Base-by-base conservation (phyloP, 371 early-diverging fungal species). In the Apophysomyces trapeziformis region DNA sequence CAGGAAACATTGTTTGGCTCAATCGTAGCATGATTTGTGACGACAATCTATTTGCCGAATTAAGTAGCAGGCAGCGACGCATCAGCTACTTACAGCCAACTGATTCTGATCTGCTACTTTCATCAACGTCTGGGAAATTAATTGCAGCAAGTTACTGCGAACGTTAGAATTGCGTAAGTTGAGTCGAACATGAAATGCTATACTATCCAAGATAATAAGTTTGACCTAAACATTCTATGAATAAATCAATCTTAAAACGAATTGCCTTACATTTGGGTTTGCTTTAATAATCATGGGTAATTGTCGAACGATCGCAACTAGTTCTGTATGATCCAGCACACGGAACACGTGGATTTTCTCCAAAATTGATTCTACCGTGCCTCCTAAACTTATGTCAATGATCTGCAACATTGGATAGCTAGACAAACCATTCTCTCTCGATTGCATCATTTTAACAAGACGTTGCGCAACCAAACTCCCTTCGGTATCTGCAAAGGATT, bases 141-240 rank as follows among this genome's bases (percentile, higher is more conserved):
- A 71, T 16, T 77, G 69, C n/a, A 89, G 57, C 13, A 88, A 57
- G 1, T 76, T 66, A 5, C 81, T 73, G 5, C 89, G 72, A 44
- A 78, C 50, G 3, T 72, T 66, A 67, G 80, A 73, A 56, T 86
- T 77, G 13, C 69, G 50, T 47, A 85, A 76, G 39, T 80, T 83
- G 16, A 85, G 72, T 38, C 90, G 69, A 58, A 90, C 85, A 65
- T 85, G 90, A 67, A 85, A 89, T 7, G 90, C 84, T 16, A 90
- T 84, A 5, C 83, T 85, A 70, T 92, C 92, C 16, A 92, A 65
- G 7, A 90, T 70, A 14, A 92, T 72, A 16, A 90, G 63, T 64
- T 81, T 85, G 16, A 89, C 70, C 87, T 87, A 39, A 26, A 26
- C 32, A 26, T 26, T 26, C 3, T 26, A 26, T 26, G 32, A 26